Base-by-base conservation (phyloP, 116 monocot species). In the Dioscorea cayenensis region DNA sequence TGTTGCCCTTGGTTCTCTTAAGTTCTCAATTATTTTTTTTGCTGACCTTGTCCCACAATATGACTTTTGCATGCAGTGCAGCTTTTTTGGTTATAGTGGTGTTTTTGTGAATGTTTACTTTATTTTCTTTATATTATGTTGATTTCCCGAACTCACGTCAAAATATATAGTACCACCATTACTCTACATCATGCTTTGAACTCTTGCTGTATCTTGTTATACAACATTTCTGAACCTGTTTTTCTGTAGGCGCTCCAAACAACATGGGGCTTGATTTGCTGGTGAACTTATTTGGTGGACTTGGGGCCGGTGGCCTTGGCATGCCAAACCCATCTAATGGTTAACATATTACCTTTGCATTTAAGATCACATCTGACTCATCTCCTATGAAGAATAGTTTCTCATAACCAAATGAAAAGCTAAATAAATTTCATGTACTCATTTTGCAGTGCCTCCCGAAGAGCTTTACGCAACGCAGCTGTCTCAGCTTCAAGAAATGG, bases 401-500 rank as follows among this genome's bases (percentile, higher is more conserved):
- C n/a, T 55, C 17, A 25, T 55, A n/a, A 14, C 11, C 11, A 21
- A 21, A 14, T 51, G 1, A 22, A 16, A 43, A 3, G 25, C 17
- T 49, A 51, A 51, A 13, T 13, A 23, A 13, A 23, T 6, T 2
- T 19, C 10, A 8, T 62, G 5, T 5, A 7, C 18, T 62, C 55
- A 16, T 29, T 66, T 84, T 32, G 70, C 83, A 95, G 91, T 84
- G 69, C 92, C 92, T 7, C 91, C 92, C 59, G 91, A 91, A 79
- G 82, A 91, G 49, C 84, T 84, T 19, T 95, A 91, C 38, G 95
- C 95, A 14, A 89, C 83, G 11, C 95, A 95, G 38, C 80, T 91
- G 1, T 49, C 91, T 64, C 92, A 91, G 76, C 89, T 95, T 75
- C 95, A 84, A 69, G 95, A 95, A 63, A 95, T 95, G 95, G 95